Conservation (phyloP, 2,329 filamentous ascomycete genomes). For the Botrytis porri region DNA sequence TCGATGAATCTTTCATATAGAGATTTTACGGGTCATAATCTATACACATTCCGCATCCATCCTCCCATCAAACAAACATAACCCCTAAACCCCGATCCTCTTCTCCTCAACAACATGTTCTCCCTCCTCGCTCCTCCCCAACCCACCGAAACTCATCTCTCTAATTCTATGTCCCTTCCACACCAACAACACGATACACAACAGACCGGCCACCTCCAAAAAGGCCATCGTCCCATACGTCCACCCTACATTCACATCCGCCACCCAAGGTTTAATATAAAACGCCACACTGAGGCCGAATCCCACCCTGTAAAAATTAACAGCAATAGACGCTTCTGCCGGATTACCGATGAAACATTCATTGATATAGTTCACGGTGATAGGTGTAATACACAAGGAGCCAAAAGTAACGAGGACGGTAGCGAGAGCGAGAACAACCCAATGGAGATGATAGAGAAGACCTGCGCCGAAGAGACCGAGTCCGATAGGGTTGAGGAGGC, state of each 20-base stretch:
- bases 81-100: neutral
- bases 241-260: neutral
- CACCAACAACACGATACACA: neutral
- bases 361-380: conserved; percentile 5
- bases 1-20: too few species aligned
- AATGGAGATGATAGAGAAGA: conserved; percentile 14
- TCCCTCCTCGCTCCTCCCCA: conserved; percentile 34
- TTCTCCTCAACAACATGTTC: conserved; percentile 28
- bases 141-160: neutral
- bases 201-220: neutral
- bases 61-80: neutral
- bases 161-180: conserved; percentile 8
- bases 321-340: conserved; percentile 1
- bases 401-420: conserved; percentile 7
- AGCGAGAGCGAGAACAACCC: conserved; percentile 2
- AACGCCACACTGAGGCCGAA: conserved; percentile 4
- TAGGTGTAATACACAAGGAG: neutral
- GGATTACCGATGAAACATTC: conserved; percentile 9
- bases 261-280: neutral
- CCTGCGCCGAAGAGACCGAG: neutral
- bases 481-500: neutral
- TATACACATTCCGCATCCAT: too few species aligned
- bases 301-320: neutral
- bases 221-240: conserved; percentile 9
- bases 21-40: too few species aligned